These are phyloP conservation scores for Quercus suber DNA, from an alignment of 306 rosid species.

Conservation along the genomic window DNA sequence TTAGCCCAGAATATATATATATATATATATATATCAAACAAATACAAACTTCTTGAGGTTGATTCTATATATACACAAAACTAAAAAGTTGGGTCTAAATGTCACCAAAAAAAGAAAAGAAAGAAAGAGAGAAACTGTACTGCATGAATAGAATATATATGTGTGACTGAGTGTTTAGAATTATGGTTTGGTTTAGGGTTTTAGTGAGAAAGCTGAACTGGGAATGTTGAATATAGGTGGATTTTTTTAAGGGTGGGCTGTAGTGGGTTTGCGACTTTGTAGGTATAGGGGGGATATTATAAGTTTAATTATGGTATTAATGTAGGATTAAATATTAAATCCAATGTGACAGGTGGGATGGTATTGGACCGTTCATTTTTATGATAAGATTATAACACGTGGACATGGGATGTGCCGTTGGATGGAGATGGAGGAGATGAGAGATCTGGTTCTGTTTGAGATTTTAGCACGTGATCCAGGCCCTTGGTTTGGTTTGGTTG, in stretches of 20 bases:
- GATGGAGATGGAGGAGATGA: not conserved
- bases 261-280: not conserved
- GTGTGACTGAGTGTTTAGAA: no score
- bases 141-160: not conserved
- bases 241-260: no score
- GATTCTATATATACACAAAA: not conserved
- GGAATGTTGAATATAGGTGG: not conserved
- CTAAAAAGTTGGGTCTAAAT: not conserved
- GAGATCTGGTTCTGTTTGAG: not conserved
- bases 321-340: not conserved
- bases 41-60: not conserved
- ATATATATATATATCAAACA: not conserved
- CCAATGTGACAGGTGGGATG: constrained; percentile 7
- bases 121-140: not conserved
- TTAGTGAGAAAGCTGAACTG: not conserved
- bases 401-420: not conserved
- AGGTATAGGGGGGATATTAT: not conserved
- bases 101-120: not conserved
- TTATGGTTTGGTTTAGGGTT: not conserved
- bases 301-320: not conserved
- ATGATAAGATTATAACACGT: constrained; percentile 16
- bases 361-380: constrained; percentile 18
- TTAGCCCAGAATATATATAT: not conserved
- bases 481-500: not conserved
- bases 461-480: not conserved